A percentile compares a stretch with the other conserved stretches of the same genome.
phyloP scores from a whole-genome alignment of 495 filamentous ascomycete genomes.

The Elasticomyces elasticus region DNA sequence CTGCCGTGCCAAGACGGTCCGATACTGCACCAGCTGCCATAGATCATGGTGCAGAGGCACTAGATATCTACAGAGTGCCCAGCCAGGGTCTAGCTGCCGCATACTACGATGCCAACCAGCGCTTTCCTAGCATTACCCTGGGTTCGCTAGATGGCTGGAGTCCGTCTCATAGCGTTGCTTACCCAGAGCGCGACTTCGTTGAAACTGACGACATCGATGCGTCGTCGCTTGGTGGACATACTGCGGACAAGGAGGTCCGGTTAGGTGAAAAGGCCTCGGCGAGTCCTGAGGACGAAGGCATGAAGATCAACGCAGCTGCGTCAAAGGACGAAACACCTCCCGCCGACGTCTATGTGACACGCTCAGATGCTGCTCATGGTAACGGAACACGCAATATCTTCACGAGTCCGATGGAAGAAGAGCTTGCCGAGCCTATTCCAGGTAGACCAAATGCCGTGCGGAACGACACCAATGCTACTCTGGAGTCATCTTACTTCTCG shows the following conservation, averaged over 20 bases:
- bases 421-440: neutral
- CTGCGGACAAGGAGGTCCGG: neutral
- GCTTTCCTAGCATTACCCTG: conserved; percentile 5
- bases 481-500: conserved; percentile 2
- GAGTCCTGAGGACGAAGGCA: neutral
- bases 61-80: conserved; percentile 20
- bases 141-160: conserved; percentile 1
- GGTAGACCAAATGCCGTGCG: neutral
- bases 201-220: neutral
- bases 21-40: conserved; percentile 20
- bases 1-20: conserved; percentile 4
- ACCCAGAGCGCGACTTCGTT: neutral
- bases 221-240: neutral
- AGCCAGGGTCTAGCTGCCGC: conserved; percentile 14
- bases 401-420: neutral
- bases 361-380: neutral
- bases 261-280: neutral
- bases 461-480: neutral
- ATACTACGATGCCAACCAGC: conserved; percentile 13
- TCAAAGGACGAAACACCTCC: neutral
- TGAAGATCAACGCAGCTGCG: neutral
- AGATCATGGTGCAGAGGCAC: neutral
- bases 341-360: neutral
- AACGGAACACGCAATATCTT: neutral
- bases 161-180: conserved; percentile 7